Base-by-base conservation (phyloP, 2,329 filamentous ascomycete genomes). In the Colletotrichum horii region DNA sequence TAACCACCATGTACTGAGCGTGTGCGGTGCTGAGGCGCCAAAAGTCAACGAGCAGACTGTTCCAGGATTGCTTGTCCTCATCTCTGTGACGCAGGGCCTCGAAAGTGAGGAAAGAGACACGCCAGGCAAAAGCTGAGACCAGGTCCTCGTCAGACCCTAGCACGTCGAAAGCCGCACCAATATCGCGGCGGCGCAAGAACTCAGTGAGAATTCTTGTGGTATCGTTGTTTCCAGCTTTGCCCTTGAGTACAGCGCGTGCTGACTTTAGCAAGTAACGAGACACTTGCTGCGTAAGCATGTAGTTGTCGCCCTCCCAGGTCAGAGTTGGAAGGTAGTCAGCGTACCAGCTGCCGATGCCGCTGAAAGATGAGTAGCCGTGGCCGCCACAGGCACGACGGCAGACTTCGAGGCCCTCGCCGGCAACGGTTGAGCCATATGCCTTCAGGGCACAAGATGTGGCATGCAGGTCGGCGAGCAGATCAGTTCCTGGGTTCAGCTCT, bases 211-310 rank as follows among this genome's bases (percentile, higher is more conserved):
- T 93, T 36, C 87, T 87, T 5, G 91, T 91, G 5, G 93, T 95
- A 84, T 94, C 93, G 81, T 95, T 94, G 78, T 88, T 74, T 15
- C 74, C 70, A 43, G 90, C 88, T 76, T 93, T 90, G 78, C 91
- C 92, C 16, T 89, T 87, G n/a, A 95, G 85, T 0, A 95, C 94
- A 2, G 91, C 89, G 56, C 94, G 92, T 0, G 93, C 94, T 4
- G 93, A 92, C 88, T 95, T 96, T 78, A 96, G 89, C 61, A 96
- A 90, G 80, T 95, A 95, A 74, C 93, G 90, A 4, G 93, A 93
- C 4, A 95, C 94, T 85, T 96, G 94, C 83, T 96, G 94, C 12
- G 93, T 94, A 75, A 96, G 87, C 94, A 96, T 95, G 86, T 94
- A 95, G 87, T 95, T 95, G 85, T 95, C 94, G 60, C 94, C 94